These are phyloP conservation scores for Coelastrella sp. DNA, from an alignment of 139 green algal genomes.

Conservation along the genomic window DNA sequence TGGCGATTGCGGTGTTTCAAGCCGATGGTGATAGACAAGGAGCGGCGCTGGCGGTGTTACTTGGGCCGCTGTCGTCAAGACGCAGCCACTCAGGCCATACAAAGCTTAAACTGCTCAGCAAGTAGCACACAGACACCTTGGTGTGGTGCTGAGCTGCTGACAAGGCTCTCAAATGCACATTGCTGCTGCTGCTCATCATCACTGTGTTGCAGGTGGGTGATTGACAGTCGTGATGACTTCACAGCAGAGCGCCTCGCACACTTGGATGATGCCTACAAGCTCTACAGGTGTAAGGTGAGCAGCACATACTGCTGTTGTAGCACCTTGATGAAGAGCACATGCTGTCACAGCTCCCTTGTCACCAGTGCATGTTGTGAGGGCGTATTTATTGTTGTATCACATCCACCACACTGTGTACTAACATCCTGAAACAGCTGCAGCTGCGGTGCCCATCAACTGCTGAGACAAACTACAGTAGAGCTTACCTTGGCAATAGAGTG, in stretches of 20 bases:
- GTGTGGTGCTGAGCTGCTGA: neutral
- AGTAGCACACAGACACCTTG: neutral
- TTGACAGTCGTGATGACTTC: slow-evolving; percentile 86
- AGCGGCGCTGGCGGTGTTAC: too few relatives aligned
- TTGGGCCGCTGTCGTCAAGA: too few relatives aligned
- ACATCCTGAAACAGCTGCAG: neutral
- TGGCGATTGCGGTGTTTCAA: too few relatives aligned
- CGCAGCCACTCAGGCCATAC: too few relatives aligned
- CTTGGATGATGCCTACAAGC: slow-evolving; percentile 97
- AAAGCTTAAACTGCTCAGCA: neutral
- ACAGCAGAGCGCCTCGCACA: slow-evolving; percentile 90
- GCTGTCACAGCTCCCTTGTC: neutral
- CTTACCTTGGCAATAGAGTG: too few relatives aligned
- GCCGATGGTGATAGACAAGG: too few relatives aligned
- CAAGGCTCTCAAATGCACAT: neutral
- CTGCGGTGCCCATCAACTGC: neutral
- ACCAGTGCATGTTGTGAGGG: neutral
- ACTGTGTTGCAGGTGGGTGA: slow-evolving; percentile 60
- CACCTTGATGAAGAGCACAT: neutral
- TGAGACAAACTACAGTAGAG: neutral
- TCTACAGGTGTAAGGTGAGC: slow-evolving; percentile 97
- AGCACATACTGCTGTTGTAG: neutral
- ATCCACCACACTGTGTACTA: neutral
- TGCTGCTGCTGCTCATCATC: neutral
- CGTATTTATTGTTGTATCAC: neutral